Conservation (phyloP, 1,139 yeast species). For the Lodderomyces metapsilosis region DNA sequence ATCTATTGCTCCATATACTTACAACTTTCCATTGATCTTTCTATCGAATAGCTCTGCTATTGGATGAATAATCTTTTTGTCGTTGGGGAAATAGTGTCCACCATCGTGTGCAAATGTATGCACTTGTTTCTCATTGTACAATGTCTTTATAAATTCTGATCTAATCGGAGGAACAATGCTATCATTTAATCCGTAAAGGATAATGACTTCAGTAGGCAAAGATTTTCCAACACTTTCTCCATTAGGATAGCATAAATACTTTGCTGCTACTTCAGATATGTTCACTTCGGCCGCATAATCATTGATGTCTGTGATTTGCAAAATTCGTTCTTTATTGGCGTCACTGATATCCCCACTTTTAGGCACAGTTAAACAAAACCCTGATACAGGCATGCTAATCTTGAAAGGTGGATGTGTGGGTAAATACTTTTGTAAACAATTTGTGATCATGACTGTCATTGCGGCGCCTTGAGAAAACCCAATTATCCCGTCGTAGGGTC, state of each 20-base stretch:
- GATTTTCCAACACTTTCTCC: neutral
- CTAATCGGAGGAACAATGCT: conserved; percentile 34
- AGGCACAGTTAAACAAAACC: conserved; percentile 54
- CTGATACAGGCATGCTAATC: conserved; percentile 51
- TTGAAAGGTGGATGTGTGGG: conserved; percentile 45
- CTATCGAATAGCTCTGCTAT: conserved; percentile 25
- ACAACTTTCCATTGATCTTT: conserved; percentile 17
- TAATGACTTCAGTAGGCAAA: conserved; percentile 24
- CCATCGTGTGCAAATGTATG: conserved; percentile 32
- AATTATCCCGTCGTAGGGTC: conserved; percentile 85
- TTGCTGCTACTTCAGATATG: conserved; percentile 18
- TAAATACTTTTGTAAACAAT: conserved; percentile 36
- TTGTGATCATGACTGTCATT: conserved; percentile 58
- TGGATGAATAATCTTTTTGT: conserved; percentile 26
- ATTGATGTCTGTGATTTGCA: conserved; percentile 22
- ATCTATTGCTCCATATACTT: too few relatives aligned
- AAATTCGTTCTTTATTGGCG: conserved; percentile 19
- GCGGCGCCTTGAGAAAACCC: conserved; percentile 98
- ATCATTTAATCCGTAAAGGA: conserved; percentile 34
- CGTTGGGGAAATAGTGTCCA: conserved; percentile 36
- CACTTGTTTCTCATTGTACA: conserved; percentile 17
- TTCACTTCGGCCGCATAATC: conserved; percentile 21
- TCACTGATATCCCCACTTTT: conserved; percentile 7
- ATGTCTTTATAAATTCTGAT: conserved; percentile 23
- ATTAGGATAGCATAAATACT: conserved; percentile 19